Evolutionary conservation across 129 eudicot species (phyloP).

Genomic region (Rutidosis leptorrhynchoides): DNA sequence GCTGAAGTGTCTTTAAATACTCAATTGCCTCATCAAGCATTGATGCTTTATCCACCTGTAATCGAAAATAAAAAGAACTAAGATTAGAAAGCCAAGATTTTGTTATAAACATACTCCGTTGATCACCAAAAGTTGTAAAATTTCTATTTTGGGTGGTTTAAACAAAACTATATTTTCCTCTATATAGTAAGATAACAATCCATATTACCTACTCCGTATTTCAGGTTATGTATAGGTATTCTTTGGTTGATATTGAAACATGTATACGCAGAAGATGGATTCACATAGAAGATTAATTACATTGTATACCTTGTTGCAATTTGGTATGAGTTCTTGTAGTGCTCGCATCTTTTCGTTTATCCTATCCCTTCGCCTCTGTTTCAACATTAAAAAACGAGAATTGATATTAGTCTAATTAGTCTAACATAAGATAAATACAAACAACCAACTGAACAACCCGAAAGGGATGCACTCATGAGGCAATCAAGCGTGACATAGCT

Average conservation of each 20-base stretch:
- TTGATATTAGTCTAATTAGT: background rate
- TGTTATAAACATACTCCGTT: background rate
- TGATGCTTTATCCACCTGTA: slow-evolving; percentile 95
- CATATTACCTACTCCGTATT: background rate
- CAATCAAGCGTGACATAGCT: background rate
- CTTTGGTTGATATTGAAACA: background rate
- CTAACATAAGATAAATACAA: slow-evolving; percentile 5
- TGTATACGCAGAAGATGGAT: background rate
- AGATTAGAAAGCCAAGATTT: background rate
- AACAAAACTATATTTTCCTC: background rate
- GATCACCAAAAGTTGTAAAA: background rate
- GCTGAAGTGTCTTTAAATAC: slow-evolving; percentile 93
- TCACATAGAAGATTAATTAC: background rate
- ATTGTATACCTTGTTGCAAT: slow-evolving; percentile 88
- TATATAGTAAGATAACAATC: background rate
- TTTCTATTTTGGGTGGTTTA: background rate
- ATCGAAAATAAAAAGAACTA: too few relatives aligned
- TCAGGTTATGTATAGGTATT: background rate
- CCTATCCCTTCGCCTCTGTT: slow-evolving; percentile 97
- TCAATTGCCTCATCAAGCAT: slow-evolving; percentile 99
- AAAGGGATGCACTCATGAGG: background rate
- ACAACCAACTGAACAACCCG: background rate
- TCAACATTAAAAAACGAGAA: slow-evolving; percentile 19
- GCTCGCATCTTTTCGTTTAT: slow-evolving; percentile 99
- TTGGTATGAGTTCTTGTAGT: slow-evolving; percentile 95